Evolutionary conservation across 192 early-diverging fungal species (phyloP).

Genomic region (Polychytrium aggregatum): DNA sequence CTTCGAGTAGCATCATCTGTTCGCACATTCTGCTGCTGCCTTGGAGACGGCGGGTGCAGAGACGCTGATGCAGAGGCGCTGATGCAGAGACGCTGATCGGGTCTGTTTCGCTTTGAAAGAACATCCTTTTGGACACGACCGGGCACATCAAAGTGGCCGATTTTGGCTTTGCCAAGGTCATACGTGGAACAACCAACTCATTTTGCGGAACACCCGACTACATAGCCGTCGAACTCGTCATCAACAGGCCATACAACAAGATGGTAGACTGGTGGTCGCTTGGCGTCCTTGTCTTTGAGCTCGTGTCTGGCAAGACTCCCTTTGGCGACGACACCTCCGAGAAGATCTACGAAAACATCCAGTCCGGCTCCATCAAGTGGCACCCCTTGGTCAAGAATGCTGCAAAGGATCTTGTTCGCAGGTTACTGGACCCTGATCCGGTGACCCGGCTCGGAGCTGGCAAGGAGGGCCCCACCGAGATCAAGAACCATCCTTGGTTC

Average conservation of each 20-base stretch:
- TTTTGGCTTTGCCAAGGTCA: constrained; percentile 90
- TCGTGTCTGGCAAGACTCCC: constrained; percentile 58
- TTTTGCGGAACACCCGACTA: constrained; percentile 99
- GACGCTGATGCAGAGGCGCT: no score
- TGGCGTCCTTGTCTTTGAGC: constrained; percentile 83
- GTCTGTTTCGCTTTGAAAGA: no score
- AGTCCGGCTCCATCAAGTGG: constrained; percentile 32
- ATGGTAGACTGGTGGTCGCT: constrained; percentile 99
- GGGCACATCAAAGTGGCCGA: constrained; percentile 94
- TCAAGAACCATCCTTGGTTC: constrained; percentile 58
- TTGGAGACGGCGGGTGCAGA: no score
- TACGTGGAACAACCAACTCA: constrained; percentile 82
- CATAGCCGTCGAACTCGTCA: constrained; percentile 82
- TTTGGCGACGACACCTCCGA: constrained; percentile 69
- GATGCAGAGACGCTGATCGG: no score
- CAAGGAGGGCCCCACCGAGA: constrained; percentile 38
- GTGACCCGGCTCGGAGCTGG: constrained; percentile 20
- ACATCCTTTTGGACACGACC: constrained; percentile 88
- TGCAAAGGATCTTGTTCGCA: constrained; percentile 15
- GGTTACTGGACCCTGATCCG: constrained; percentile 29
- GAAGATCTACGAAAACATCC: constrained; percentile 39
- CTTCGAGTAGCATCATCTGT: no score
- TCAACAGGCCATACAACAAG: constrained; percentile 81
- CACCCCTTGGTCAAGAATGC: constrained; percentile 23
- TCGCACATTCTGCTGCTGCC: no score